Evolutionary conservation across 1,284 basidiomycete genomes (phyloP).

Genomic region (Austropuccinia psidii): DNA sequence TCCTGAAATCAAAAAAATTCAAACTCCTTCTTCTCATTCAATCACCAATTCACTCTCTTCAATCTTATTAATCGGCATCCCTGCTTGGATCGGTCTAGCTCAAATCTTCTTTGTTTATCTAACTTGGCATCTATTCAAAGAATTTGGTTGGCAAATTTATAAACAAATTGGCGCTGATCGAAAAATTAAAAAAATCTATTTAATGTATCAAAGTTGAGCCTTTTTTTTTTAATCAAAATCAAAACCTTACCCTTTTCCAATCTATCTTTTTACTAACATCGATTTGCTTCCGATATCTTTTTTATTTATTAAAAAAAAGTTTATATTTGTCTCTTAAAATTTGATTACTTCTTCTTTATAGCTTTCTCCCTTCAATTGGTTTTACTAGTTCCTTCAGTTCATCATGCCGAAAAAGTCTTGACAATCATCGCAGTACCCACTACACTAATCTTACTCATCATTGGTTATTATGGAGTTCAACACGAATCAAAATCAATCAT

Average conservation of each 20-base stretch:
- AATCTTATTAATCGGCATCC: slow-evolving; percentile 17
- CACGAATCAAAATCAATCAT: background rate
- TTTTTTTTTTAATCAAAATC: background rate
- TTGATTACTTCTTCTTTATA: slow-evolving; percentile 32
- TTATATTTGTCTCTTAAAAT: slow-evolving; percentile 25
- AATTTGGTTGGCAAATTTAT: slow-evolving; percentile 35
- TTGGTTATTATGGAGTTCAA: slow-evolving; percentile 12
- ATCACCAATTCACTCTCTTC: background rate
- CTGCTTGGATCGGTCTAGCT: background rate
- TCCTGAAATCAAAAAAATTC: slow-evolving; percentile 23
- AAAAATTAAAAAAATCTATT: slow-evolving; percentile 20
- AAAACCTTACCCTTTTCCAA: background rate
- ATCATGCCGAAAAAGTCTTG: background rate
- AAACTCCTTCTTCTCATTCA: background rate
- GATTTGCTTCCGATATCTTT: no score
- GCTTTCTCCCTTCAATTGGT: slow-evolving; percentile 28
- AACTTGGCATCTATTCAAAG: slow-evolving; percentile 23
- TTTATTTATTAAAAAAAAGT: background rate
- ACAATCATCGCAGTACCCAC: slow-evolving; percentile 20
- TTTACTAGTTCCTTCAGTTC: slow-evolving; percentile 12
- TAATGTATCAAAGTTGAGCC: slow-evolving; percentile 17
- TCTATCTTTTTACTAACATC: background rate
- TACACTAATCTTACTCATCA: background rate
- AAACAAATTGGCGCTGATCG: slow-evolving; percentile 28
- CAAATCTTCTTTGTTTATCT: slow-evolving; percentile 9